Percentiles rank a stretch among this genome's conserved stretches.
These are phyloP conservation scores for Paraphaeosphaeria minitans DNA, from an alignment of 2,329 filamentous ascomycete species.

Conservation along the genomic window DNA sequence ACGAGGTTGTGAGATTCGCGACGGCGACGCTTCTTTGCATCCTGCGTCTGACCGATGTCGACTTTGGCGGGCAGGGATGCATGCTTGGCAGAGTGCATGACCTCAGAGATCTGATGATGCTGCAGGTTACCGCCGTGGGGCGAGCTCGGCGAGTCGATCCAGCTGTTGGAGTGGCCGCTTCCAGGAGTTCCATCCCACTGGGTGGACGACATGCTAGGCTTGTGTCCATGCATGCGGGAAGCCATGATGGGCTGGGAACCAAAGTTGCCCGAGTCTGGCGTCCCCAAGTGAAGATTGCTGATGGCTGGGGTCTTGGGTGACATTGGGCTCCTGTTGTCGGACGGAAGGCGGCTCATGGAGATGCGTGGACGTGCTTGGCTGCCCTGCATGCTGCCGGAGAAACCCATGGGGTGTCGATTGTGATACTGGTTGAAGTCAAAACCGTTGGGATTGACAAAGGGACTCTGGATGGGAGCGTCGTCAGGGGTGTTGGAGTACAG, in stretches of 20 bases:
- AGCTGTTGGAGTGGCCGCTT: constrained; percentile 72
- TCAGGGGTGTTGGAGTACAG: constrained; percentile 92
- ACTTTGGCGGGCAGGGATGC: constrained; percentile 91
- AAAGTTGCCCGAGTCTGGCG: constrained; percentile 73
- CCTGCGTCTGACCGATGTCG: constrained; percentile 72
- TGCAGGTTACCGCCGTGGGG: constrained; percentile 71
- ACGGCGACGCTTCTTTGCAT: constrained; percentile 89
- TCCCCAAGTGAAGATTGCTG: constrained; percentile 71
- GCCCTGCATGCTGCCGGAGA: constrained; percentile 38
- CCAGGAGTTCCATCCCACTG: constrained; percentile 90
- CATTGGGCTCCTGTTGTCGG: constrained; percentile 77
- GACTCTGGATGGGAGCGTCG: constrained; percentile 88
- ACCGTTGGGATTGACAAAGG: constrained; percentile 70
- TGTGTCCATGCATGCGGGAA: constrained; percentile 67
- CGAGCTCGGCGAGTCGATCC: constrained; percentile 87
- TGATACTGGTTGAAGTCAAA: constrained; percentile 80
- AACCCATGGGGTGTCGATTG: constrained; percentile 61
- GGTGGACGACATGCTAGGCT: constrained; percentile 83
- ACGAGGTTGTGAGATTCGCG: constrained; percentile 96
- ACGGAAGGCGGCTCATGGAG: constrained; percentile 64
- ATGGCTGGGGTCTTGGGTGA: constrained; percentile 85
- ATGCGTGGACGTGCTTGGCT: constrained; percentile 44
- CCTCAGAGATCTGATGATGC: constrained; percentile 82
- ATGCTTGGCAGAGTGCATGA: constrained; percentile 80
- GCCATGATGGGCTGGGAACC: constrained; percentile 79